Base-by-base conservation (phyloP, 1,284 basidiomycete species). In the Pholiota adiposa region DNA sequence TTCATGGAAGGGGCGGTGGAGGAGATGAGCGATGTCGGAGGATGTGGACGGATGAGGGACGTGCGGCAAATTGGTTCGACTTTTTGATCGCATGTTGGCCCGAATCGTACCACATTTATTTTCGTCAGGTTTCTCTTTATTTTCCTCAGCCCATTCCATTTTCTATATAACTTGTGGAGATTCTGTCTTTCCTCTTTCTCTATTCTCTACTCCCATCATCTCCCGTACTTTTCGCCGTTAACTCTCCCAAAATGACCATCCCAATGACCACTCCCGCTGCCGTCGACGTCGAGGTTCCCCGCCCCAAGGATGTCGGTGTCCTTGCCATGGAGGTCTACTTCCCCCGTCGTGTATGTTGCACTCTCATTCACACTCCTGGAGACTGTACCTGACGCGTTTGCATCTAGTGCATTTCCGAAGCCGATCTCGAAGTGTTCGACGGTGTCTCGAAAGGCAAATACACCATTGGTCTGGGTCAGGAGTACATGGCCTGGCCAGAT, bases 401-500 rank as follows among this genome's bases (percentile, higher is more conserved):
- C 62, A 51, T 68, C 5, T 63, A 94, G 90, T 96, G 94, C 79
- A 92, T 97, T 79, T 94, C 93, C n/a, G 94, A 97, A 79, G 88
- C 90, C 56, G 95, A 93, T 69, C 88, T 98, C 58, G 97, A 99
- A 77, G 91, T 87, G 65, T 99, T 94, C 78, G 97, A 99, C 73
- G 94, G 94, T 70, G 97, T 97, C 43, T 79, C 94, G 64, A 89
- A 94, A 76, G 97, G 97, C 67, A 98, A 99, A 81, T 99, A 99
- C 84, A 99, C 97, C 69, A 98, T 99, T 73, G 97, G 97, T 72
- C 90, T 99, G 50, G 97, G 97, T 61, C 95, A 98, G 77, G 90
- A 98, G 78, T 96, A 88, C 83, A 99, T 99, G 97, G 94, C 95
- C 36, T 97, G 92, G 85, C 94, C 93, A 64, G 96, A 97, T 73